Conservation (phyloP, 768 basidiomycete genomes). For the Leccinum boreale region DNA sequence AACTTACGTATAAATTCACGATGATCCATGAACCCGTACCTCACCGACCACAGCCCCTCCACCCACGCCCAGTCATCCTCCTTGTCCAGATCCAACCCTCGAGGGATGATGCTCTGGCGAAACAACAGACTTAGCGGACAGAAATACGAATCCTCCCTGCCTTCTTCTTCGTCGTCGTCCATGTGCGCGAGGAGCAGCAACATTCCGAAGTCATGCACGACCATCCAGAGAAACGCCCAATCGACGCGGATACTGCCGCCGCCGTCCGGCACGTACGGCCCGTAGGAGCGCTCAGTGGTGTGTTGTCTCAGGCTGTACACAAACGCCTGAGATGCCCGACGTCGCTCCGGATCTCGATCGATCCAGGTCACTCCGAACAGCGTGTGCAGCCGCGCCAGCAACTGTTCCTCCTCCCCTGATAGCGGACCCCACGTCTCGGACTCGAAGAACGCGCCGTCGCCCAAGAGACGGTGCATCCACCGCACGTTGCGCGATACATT, state of each 20-base stretch:
- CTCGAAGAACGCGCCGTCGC: slow-evolving; percentile 46
- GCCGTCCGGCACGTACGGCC: slow-evolving; percentile 52
- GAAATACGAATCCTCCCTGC: slow-evolving; percentile 27
- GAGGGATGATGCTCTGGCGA: slow-evolving; percentile 49
- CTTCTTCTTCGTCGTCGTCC: slow-evolving; percentile 30
- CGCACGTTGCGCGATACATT: slow-evolving; percentile 48
- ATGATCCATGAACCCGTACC: slow-evolving; percentile 71
- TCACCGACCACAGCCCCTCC: slow-evolving; percentile 55
- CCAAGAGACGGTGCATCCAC: slow-evolving; percentile 47
- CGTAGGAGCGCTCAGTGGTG: slow-evolving; percentile 45
- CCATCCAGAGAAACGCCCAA: slow-evolving; percentile 56
- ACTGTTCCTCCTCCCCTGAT: slow-evolving; percentile 38
- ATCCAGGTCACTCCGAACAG: slow-evolving; percentile 51
- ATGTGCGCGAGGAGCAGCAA: slow-evolving; percentile 40
- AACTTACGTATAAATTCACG: slow-evolving; percentile 58
- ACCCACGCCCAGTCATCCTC: slow-evolving; percentile 39
- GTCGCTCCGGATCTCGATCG: slow-evolving; percentile 36
- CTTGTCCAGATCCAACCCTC: slow-evolving; percentile 31
- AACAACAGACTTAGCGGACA: slow-evolving; percentile 48
- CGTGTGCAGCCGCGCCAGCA: slow-evolving; percentile 52
- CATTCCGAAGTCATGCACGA: slow-evolving; percentile 56
- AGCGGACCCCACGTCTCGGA: slow-evolving; percentile 18
- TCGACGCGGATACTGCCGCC: slow-evolving; percentile 40
- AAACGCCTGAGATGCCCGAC: slow-evolving; percentile 45
- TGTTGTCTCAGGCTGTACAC: slow-evolving; percentile 67